Percentiles rank a stretch among this genome's conserved stretches.
These are phyloP conservation scores for Boletus insuetus DNA, from an alignment of 768 basidiomycete species.

Conservation along the genomic window DNA sequence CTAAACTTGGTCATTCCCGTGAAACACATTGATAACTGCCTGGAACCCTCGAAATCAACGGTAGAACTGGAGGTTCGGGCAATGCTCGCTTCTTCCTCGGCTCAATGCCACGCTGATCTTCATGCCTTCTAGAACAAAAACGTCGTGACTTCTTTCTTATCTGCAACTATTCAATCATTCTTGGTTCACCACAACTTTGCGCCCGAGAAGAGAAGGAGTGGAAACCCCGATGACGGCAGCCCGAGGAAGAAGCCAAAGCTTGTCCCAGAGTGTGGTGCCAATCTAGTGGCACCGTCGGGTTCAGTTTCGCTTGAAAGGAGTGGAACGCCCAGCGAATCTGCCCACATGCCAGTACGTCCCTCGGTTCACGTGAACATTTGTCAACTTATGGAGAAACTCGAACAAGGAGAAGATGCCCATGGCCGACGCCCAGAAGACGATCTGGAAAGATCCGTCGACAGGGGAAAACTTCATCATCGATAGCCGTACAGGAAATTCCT, in stretches of 20 bases:
- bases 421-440: slow-evolving; percentile 28
- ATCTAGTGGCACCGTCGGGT: slow-evolving; percentile 5
- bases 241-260: slow-evolving; percentile 55
- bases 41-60: slow-evolving; percentile 73
- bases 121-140: slow-evolving; percentile 49
- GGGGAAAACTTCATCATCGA: slow-evolving; percentile 61
- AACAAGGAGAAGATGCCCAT: slow-evolving; percentile 19
- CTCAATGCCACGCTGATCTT: slow-evolving; percentile 9
- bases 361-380: slow-evolving; percentile 2
- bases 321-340: slow-evolving; percentile 6
- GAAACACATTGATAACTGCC: slow-evolving; percentile 66
- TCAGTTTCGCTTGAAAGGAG: slow-evolving; percentile 4
- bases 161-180: slow-evolving; percentile 58
- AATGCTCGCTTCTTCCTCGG: slow-evolving; percentile 6
- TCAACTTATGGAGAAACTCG: slow-evolving; percentile 8
- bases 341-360: slow-evolving; percentile 23
- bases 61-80: slow-evolving; percentile 64
- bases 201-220: slow-evolving; percentile 17
- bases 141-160: slow-evolving; percentile 54
- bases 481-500: slow-evolving; percentile 67
- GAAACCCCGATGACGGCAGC: slow-evolving; percentile 23
- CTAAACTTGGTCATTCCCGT: slow-evolving; percentile 70
- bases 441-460: slow-evolving; percentile 66
- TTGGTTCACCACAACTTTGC: slow-evolving; percentile 62
- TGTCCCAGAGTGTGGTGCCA: slow-evolving; percentile 16